phyloP scores from a whole-genome alignment of 306 rosid genomes.

The Dicorynia guianensis region DNA sequence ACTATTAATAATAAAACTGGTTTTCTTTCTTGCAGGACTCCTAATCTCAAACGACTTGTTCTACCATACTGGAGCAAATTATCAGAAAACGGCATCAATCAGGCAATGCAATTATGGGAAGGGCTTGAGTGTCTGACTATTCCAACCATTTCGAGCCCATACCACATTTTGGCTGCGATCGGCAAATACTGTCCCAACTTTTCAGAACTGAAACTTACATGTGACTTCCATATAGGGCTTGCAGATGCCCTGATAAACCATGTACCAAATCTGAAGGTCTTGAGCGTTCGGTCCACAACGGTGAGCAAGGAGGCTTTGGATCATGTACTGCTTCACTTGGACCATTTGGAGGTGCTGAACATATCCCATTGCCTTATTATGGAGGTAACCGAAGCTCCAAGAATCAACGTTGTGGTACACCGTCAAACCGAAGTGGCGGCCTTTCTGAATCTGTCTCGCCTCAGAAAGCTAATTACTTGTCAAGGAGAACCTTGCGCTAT shows the following conservation, averaged over 20 bases:
- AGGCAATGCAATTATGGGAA: constrained; percentile 38
- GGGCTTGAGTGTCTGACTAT: constrained; percentile 46
- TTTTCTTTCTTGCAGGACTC: constrained; percentile 27
- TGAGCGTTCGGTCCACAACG: constrained; percentile 22
- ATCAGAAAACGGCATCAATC: not conserved
- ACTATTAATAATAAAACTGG: no score
- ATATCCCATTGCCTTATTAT: constrained; percentile 32
- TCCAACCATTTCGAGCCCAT: not conserved
- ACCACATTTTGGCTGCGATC: not conserved
- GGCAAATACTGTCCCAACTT: constrained; percentile 15
- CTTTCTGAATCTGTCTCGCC: not conserved
- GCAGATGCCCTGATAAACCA: constrained; percentile 6
- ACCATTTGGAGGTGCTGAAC: constrained; percentile 38
- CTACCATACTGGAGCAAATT: not conserved
- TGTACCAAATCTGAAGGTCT: constrained; percentile 27
- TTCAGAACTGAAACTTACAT: constrained; percentile 22
- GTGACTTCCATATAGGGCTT: not conserved
- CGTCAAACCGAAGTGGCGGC: not conserved
- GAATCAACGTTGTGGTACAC: not conserved
- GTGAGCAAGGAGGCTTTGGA: constrained; percentile 34
- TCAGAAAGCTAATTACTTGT: constrained; percentile 4
- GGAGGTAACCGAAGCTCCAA: not conserved
- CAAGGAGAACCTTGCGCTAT: not conserved
- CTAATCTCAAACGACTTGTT: constrained; percentile 40
- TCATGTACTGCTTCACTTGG: not conserved